Evolutionary conservation across 768 basidiomycete genomes (phyloP), one percentile per base, ranked within the genome.

Genomic region (Leucosporidium scottii): DNA sequence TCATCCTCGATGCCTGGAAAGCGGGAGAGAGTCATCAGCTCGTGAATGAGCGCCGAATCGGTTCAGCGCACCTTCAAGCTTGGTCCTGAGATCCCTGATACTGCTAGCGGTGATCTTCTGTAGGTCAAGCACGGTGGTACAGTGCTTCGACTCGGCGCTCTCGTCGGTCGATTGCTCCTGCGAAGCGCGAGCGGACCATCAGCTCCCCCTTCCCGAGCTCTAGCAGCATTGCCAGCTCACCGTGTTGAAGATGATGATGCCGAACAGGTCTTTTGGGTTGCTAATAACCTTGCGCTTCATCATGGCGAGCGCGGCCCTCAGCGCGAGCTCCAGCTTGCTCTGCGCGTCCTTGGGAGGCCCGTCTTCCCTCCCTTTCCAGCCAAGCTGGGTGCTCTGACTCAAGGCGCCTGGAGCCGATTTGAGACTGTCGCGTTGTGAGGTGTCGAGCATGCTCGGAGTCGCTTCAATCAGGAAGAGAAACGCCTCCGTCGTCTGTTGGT

Each of bases 381-480:
- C 86, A 83, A 62, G 9, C n/a, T 27, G 36, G 20, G 18, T 9
- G 23, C 36, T 81, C 39, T 25, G 57, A 34, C 21, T 58, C 21
- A 25, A 20, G 36, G 49, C 18, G 6, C 23, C 59, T 59, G 30
- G 25, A 2, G 57, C 80, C 17, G 84, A 84, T 17, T 44, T 44
- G 15, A 44, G 39, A 13, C 39, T 44, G 13, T 44, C 39, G 15
- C 39, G 39, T 44, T 44, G 73, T 87, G 85, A 30, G 88, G 86
- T 59, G 81, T 82, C 53, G 30, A 89, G 86, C 94, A 98, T 97
- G 17, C 91, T 90, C 62, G 84, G 81, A 0, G 93, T 94, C 69
- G 90, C 91, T 78, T 99, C 93, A 66, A 99, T 91, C 77, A 89
- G 90, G 80, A 97, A 96, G n/a, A 98, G 79, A 56, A 94, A 87